Conservation (phyloP, 164 flowering plant genomes). For the grape (Vitis vinifera) region ASM3070453v1 NC_081823.1:9448501-9449000, state of each 20-base stretch:
- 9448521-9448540: no score
- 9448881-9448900: slow-evolving; percentile 60
- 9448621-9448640: no score
- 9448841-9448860: slow-evolving; percentile 80
- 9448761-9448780: slow-evolving; percentile 61
- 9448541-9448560: no score
- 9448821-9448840: slow-evolving; percentile 53
- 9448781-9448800: slow-evolving; percentile 78
- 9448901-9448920: slow-evolving; percentile 54
- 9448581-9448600: no score
- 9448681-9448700: slow-evolving; percentile 21
- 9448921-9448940: slow-evolving; percentile 53
- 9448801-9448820: slow-evolving; percentile 96
- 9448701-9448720: slow-evolving; percentile 57
- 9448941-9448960: slow-evolving; percentile 68
- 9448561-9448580: no score
- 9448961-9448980: slow-evolving; percentile 61
- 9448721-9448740: slow-evolving; percentile 59
- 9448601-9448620: no score
- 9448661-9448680: no score
- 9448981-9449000: slow-evolving; percentile 47
- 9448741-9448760: slow-evolving; percentile 58
- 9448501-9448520: no score
- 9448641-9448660: slow-evolving; percentile 13
- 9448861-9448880: slow-evolving; percentile 96